Evolutionary conservation across 805 yeast species (phyloP), one percentile per base, ranked within the genome.

Genomic region (Wilhelminamyces savonicus): DNA sequence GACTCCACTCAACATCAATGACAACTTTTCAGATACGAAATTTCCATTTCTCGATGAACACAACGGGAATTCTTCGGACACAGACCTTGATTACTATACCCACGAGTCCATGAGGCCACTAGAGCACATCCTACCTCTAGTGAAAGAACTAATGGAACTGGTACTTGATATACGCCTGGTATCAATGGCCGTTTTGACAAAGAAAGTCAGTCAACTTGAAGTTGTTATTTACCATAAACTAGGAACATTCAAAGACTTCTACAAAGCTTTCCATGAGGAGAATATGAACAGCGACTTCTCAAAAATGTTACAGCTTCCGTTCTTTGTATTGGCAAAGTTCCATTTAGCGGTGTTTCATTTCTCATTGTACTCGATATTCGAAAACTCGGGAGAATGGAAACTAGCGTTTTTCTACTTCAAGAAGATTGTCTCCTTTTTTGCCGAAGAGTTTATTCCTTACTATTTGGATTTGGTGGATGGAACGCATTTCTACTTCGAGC

Each of bases 91-190:
- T 12, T 23, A 7, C 13, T 21, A 23, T 7, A 31, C 23, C 29
- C 19, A 27, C 29, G 31, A 27, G n/a, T 9, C 26, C 5, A 12
- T 16, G 23, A 22, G 24, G 19, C 21, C 26, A 7, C 9, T 28
- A 10, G 17, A n/a, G n/a, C 6, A n/a, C 6, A 22, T 29, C n/a
- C 3, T 18, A n/a, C 29, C 22, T n/a, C 37, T 56, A 5, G 43
- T 53, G 16, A 42, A 58, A 7, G 38, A 40, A 5, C 38, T 70
- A 3, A 41, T 32, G n/a, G 16, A 21, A n/a, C 3, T 24, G 9
- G 33, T 33, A 7, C 26, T 41, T 13, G 32, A 28, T 7, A 27
- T 30, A 7, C 29, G 23, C 7, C 28, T 27, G 3, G 8, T 27
- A 7, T 13, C 31, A 12, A 24, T 40, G 26, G 21, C 19, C 4